Conservation (phyloP, 345 rosid genomes). For the Cardamine resedifolia region DNA sequence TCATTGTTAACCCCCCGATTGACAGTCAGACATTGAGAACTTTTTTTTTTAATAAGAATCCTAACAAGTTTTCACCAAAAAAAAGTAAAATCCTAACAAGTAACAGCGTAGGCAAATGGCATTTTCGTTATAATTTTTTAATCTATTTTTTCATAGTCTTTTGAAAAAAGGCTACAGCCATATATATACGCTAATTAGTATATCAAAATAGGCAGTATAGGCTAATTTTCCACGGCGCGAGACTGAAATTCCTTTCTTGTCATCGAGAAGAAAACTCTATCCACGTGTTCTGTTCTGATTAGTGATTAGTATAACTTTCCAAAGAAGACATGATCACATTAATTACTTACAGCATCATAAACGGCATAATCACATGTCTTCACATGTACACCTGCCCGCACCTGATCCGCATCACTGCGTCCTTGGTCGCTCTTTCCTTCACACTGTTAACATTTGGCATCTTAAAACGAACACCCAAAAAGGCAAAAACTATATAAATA, state of each 20-base stretch:
- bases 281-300: background rate
- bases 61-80: background rate
- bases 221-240: background rate
- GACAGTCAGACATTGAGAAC: background rate
- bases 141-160: background rate
- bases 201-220: background rate
- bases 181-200: background rate
- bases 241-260: slow-evolving; percentile 10
- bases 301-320: background rate
- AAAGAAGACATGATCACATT: slow-evolving; percentile 18
- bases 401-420: slow-evolving; percentile 26
- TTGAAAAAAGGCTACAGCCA: background rate
- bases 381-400: slow-evolving; percentile 37
- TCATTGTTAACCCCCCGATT: background rate
- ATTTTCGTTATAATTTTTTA: background rate
- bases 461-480: slow-evolving; percentile 25
- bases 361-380: slow-evolving; percentile 28
- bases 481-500: background rate
- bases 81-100: background rate
- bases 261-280: background rate
- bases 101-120: background rate
- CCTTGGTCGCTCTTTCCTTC: slow-evolving; percentile 5
- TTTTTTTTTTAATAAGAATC: background rate
- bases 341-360: slow-evolving; percentile 17
- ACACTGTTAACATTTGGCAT: slow-evolving; percentile 24